Conservation (phyloP, 495 filamentous ascomycete genomes). For the Podospora anserina region DNA sequence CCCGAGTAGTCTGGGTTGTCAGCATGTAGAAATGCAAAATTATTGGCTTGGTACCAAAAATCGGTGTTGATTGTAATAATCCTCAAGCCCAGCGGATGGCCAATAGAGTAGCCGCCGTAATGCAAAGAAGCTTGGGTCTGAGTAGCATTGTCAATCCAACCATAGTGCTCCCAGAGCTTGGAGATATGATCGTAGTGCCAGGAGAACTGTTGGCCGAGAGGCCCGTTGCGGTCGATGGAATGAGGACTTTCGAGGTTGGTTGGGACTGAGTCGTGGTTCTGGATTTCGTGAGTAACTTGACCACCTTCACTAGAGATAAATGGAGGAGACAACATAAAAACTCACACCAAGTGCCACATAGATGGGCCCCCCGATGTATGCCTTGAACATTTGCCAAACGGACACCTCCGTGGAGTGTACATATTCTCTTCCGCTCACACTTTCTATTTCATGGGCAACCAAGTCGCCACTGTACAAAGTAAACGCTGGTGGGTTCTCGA, state of each 20-base stretch:
- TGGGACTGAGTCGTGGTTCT: constrained; percentile 57
- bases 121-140: constrained; percentile 45
- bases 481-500: constrained; percentile 44
- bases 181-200: constrained; percentile 57
- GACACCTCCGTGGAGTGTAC: constrained; percentile 50
- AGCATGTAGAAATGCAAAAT: constrained; percentile 47
- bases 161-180: constrained; percentile 49
- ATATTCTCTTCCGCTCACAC: constrained; percentile 47
- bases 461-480: constrained; percentile 57
- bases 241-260: constrained; percentile 50
- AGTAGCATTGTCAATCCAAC: constrained; percentile 45
- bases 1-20: constrained; percentile 51
- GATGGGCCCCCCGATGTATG: constrained; percentile 54
- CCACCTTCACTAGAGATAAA: background rate
- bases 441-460: constrained; percentile 51
- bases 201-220: constrained; percentile 52
- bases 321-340: background rate
- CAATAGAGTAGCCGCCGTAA: constrained; percentile 52
- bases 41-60: constrained; percentile 51
- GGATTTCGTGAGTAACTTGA: constrained; percentile 10
- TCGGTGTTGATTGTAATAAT: constrained; percentile 56
- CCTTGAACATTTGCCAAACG: constrained; percentile 53
- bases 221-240: constrained; percentile 43
- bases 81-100: constrained; percentile 47
- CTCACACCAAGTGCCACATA: constrained; percentile 43